A percentile compares a stretch with the other conserved stretches of the same genome.
These are phyloP conservation scores for Penicillium roqueforti DNA, from an alignment of 495 filamentous ascomycete species.

Conservation along the genomic window DNA sequence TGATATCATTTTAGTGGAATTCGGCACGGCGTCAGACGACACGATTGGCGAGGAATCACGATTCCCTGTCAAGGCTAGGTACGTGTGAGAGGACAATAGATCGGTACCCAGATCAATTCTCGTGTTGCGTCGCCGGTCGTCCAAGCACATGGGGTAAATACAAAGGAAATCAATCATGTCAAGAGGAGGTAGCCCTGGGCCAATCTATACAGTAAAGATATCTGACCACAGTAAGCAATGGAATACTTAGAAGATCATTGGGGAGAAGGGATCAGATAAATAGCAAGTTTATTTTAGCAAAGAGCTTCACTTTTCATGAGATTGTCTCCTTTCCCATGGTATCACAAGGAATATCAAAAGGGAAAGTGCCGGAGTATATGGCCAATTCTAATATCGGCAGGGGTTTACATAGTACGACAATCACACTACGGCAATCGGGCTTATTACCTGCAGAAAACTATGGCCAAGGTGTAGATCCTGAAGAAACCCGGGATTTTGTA, in stretches of 20 bases:
- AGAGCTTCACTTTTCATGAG: background rate
- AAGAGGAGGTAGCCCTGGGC: background rate
- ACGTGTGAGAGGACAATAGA: slow-evolving; percentile 3
- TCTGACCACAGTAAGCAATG: background rate
- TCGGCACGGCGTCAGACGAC: background rate
- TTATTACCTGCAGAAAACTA: background rate
- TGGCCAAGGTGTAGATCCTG: too few relatives aligned
- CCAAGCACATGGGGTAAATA: slow-evolving; percentile 10
- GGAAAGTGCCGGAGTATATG: background rate
- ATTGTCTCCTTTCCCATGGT: background rate
- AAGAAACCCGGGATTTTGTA: background rate
- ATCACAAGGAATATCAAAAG: background rate
- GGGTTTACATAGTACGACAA: too few relatives aligned
- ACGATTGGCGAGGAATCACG: background rate
- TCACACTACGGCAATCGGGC: background rate
- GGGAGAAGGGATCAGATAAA: background rate
- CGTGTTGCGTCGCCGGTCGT: background rate
- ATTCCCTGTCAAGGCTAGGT: background rate
- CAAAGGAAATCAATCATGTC: slow-evolving; percentile 1
- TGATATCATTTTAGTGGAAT: background rate
- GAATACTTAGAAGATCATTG: background rate
- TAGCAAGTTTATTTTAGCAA: too few relatives aligned
- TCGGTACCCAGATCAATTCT: slow-evolving; percentile 5
- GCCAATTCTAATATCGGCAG: slow-evolving; percentile 1
- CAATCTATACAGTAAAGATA: background rate